Conservation (phyloP, 148 eudicot genomes). For the Rhododendron mucronatum region DNA sequence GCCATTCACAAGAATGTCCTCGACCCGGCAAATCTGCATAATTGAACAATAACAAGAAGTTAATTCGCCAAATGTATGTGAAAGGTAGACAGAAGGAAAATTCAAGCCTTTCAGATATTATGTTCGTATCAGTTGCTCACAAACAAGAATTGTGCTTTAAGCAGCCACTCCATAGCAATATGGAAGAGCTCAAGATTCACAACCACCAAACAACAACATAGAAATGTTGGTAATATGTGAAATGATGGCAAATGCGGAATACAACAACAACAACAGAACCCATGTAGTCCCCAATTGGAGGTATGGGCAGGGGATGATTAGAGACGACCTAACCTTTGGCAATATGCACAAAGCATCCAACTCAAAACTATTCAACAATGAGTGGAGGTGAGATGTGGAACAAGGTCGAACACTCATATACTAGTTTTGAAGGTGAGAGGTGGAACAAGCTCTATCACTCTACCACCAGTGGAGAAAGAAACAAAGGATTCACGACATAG, state of each 20-base stretch:
- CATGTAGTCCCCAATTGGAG: too few relatives aligned
- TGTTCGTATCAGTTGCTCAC: not conserved
- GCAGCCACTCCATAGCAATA: not conserved
- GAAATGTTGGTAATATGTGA: not conserved
- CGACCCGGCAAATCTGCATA: constrained; percentile 81
- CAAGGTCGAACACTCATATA: not conserved
- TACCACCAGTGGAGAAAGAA: not conserved
- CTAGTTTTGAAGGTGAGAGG: not conserved
- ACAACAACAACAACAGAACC: too few relatives aligned
- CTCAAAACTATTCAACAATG: not conserved
- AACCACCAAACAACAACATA: not conserved
- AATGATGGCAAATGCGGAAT: not conserved
- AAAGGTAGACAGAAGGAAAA: not conserved
- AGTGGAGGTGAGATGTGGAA: not conserved
- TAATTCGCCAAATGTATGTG: not conserved
- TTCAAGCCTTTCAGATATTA: not conserved
- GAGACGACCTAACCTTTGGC: too few relatives aligned
- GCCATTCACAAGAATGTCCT: constrained; percentile 75
- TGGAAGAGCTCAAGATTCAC: not conserved
- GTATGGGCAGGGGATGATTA: too few relatives aligned
- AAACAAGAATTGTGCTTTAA: not conserved
- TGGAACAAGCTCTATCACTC: not conserved
- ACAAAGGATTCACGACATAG: not conserved
- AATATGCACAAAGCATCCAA: not conserved
- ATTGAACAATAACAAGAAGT: not conserved